Evolutionary conservation across 768 basidiomycete species (phyloP), one percentile per base, ranked within the genome.

Genomic region (Heimioporus sp.): DNA sequence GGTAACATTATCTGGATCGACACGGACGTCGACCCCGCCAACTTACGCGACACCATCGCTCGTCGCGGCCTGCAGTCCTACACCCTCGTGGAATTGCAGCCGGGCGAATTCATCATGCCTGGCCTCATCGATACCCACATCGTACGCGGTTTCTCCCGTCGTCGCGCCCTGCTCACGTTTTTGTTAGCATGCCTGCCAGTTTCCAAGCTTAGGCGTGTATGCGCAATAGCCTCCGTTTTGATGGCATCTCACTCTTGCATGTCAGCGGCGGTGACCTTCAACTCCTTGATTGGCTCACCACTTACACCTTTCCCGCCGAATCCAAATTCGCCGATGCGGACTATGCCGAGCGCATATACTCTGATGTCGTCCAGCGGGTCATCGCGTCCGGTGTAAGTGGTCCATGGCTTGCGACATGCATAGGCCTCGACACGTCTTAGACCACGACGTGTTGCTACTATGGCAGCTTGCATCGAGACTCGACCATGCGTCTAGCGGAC

Each of bases 401-500:
- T 46, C 45, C 20, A 20, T 36, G 21, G 6, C 51, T 41, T 53
- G 12, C 38, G 37, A 5, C 19, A n/a, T 17, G 10, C 48, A 49
- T 49, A 48, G 30, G 35, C 50, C 32, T 56, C 40, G 43, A 58
- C 15, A 20, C 34, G 45, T 15, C 36, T n/a, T 28, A 61, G 94
- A 96, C 93, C 1, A 97, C 95, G 1, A 97, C 95, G 0, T 91
- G 86, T 62, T 97, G 92, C 66, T 97, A 95, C 69, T 96, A 91
- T 64, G 91, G 83, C 9, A 87, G 84, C 2, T 69, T 94, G 13
- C 92, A 98, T 66, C 72, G 86, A 21, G 86, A 88, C 51, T 80
- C 86, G 0, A 92, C 92, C 9, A 91, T 88, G 72, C 71, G 81
- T 34, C 80, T 98, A 6, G 94, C 90, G 2, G 83, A 92, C 38